A percentile compares a stretch with the other conserved stretches of the same genome.
Conservation (phyloP, 2,329 filamentous ascomycete species). For the Xylaria arbuscula region DNA sequence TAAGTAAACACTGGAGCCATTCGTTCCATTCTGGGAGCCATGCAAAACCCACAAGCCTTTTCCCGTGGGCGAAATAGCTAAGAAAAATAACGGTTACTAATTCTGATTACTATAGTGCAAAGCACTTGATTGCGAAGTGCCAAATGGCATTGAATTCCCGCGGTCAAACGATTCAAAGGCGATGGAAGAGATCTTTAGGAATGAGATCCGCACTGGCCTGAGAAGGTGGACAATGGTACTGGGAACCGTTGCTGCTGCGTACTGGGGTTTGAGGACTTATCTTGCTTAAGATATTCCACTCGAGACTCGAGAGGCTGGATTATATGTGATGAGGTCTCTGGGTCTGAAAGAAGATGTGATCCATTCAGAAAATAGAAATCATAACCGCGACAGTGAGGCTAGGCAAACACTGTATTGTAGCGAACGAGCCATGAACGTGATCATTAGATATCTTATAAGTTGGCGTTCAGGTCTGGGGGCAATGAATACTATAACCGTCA, state of each 20-base stretch:
- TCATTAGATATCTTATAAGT: background rate
- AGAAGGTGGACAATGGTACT: constrained; percentile 40
- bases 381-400: constrained; percentile 1
- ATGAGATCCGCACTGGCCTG: constrained; percentile 39
- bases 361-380: background rate
- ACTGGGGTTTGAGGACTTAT: constrained; percentile 33
- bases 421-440: constrained; percentile 1
- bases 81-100: constrained; percentile 1
- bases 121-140: constrained; percentile 39
- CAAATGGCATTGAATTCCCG: constrained; percentile 42
- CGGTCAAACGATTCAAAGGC: constrained; percentile 42
- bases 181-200: constrained; percentile 42
- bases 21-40: background rate
- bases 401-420: background rate
- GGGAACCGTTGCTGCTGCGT: constrained; percentile 27
- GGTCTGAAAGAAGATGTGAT: background rate
- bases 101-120: constrained; percentile 32
- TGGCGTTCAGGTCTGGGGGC: constrained; percentile 15
- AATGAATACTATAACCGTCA: constrained; percentile 4
- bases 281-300: constrained; percentile 24
- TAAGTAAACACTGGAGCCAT: background rate
- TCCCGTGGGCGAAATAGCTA: background rate
- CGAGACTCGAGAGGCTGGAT: background rate
- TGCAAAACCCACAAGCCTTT: background rate
- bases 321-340: constrained; percentile 2